Evolutionary conservation across 2,329 filamentous ascomycete species (phyloP).

Genomic region (Escovopsis sp.): DNA sequence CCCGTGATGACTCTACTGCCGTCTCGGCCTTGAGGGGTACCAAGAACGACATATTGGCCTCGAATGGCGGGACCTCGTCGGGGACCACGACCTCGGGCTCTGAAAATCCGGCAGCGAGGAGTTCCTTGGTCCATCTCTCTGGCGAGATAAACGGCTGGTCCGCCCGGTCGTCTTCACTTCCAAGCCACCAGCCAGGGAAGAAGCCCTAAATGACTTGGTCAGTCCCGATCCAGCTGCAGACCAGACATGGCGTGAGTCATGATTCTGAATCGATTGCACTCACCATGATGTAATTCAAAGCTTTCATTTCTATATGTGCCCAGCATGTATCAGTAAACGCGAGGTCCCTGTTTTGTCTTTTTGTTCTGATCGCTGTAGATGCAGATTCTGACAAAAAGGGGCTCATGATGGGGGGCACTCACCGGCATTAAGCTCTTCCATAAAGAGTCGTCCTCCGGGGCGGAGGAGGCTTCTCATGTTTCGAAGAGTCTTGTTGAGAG

Average conservation of each 20-base stretch:
- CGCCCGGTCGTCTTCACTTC: slow-evolving; percentile 13
- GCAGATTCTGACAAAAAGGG: neutral
- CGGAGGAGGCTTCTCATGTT: slow-evolving; percentile 1
- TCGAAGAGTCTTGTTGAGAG: neutral
- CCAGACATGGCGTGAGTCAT: neutral
- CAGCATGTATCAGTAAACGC: neutral
- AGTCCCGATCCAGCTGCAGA: neutral
- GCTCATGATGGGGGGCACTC: slow-evolving; percentile 5
- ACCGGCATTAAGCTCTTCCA: slow-evolving; percentile 1
- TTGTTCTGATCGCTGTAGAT: neutral
- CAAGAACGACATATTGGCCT: slow-evolving; percentile 5
- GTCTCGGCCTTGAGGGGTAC: neutral
- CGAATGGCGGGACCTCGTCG: slow-evolving; percentile 8
- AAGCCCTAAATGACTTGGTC: slow-evolving; percentile 9
- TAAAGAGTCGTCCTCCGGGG: slow-evolving; percentile 1
- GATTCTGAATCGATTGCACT: neutral
- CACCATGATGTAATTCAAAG: slow-evolving; percentile 13
- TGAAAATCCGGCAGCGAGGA: slow-evolving; percentile 14
- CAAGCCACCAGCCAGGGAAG: slow-evolving; percentile 22
- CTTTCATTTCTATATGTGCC: neutral
- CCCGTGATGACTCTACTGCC: neutral
- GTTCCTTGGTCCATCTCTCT: slow-evolving; percentile 14
- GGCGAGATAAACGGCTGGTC: slow-evolving; percentile 14
- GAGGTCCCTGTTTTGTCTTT: neutral
- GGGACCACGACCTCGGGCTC: slow-evolving; percentile 3